Evolutionary conservation across 371 early-diverging fungal species (phyloP), one percentile per base, ranked within the genome.

Genomic region (Rhizopus delemar): DNA sequence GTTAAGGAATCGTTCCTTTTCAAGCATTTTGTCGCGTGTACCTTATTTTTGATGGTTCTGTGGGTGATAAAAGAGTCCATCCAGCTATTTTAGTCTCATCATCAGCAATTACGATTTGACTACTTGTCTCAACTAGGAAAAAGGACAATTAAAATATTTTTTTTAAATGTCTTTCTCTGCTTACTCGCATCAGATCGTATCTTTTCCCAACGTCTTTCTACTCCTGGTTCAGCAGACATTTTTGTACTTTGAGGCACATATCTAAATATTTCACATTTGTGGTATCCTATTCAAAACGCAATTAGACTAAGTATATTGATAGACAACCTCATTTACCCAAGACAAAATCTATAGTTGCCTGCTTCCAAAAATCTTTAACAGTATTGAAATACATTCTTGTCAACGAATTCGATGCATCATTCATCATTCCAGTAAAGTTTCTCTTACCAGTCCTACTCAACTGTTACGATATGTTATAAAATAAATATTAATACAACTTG

Each of bases 341-440:
- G 3, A 77, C 41, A 52, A 71, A 81, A 52, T 81, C 81, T 34
- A 81, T 69, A 2, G 81, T 76, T 12, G 81, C 78, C 39, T 81
- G 81, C 52, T 76, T 69, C 78, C 79, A 86, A 56, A 87, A 87
- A 56, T 88, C 87, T 59, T 82, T 85, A 56, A 86, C 81, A 0
- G 85, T 84, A 55, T 88, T 88, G 45, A 87, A 81, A 60, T 88
- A 90, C 78, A 91, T 77, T 33, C 90, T 69, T 5, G 88, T 80
- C 34, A 90, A 63, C 7, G 88, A 87, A 55, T 86, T 87, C 41
- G 88, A 81, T 5, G 86, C 89, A 68, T 91, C 91, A 52, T 89
- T 89, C 70, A 90, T 75, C 74, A 91, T 79, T 15, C 89, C 88
- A 32, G 83, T 81, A 8, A 88, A 65, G 52, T 88, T 89, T 36